Evolutionary conservation across 306 rosid species (phyloP).

Genomic region (Casuarina equisetifolia): DNA sequence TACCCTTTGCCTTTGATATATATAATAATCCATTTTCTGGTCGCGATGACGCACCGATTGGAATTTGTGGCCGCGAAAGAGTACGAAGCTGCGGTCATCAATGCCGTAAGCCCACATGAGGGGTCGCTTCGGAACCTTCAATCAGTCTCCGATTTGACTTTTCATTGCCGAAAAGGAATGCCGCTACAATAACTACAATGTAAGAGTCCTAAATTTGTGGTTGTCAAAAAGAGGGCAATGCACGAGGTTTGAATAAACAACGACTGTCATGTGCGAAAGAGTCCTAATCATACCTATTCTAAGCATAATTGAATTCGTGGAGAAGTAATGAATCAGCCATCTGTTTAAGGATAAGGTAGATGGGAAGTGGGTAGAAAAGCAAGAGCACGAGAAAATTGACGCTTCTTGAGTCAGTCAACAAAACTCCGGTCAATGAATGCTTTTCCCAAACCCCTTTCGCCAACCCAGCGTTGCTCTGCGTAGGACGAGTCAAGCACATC

Average conservation of each 20-base stretch:
- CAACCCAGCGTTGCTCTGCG: background rate
- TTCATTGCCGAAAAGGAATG: background rate
- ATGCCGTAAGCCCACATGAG: background rate
- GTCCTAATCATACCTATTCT: background rate
- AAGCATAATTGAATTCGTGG: background rate
- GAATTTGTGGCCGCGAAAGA: background rate
- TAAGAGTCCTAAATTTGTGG: background rate
- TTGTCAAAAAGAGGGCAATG: background rate
- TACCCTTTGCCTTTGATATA: no score
- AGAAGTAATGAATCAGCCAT: background rate
- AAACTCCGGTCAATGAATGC: no score
- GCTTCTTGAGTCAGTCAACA: background rate
- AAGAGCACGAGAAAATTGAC: background rate
- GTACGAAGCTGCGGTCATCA: background rate
- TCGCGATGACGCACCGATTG: background rate
- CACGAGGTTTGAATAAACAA: conserved; percentile 27
- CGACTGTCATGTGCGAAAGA: background rate
- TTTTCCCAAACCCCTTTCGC: no score
- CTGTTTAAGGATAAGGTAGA: no score
- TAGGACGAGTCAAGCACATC: background rate
- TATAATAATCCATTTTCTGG: no score
- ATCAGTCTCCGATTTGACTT: background rate
- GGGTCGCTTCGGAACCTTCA: background rate
- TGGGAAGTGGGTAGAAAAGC: background rate
- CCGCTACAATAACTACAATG: background rate